Base-by-base conservation (phyloP, 2,329 filamentous ascomycete genomes). In the Rosellinia necatrix region DNA sequence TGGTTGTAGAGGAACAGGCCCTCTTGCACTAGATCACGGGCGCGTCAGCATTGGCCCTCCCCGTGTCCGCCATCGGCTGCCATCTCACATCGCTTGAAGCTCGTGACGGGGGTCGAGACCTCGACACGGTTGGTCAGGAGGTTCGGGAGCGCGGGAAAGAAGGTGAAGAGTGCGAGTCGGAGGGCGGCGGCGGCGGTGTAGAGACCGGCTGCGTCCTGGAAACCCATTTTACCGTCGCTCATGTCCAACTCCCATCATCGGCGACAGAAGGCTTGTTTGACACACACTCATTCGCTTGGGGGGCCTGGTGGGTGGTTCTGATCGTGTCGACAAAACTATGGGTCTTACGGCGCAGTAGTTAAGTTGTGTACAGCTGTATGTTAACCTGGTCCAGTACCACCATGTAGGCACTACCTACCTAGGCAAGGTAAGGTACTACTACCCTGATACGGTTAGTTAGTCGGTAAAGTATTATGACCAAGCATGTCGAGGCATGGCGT, bases 1-100 rank as follows among this genome's bases (percentile, higher is more conserved):
- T 96, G 91, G 62, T 90, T 92, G 74, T 97, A 97, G 19, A 99
- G 85, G 69, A 96, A 99, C 55, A 99, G 78, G 17, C 94, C 94
- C 76, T 99, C 94, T 80, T 97, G 93, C 52, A 97, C 91, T 96
- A 66, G 24, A 37, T 96, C 21, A 32, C 13, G 44, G 10, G 25
- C 10, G 12, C 10, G 24, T 57, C 7, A 60, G 25, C 34, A 17
- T 19, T 22, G 48, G 8, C 24, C 8, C 7, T 27, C 17, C 12
- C 24, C 17, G 15, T n/a, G 13, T 13, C 22, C 34, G 13, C 35
- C 12, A 21, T 21, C n/a, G 2, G 13, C 29, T 21, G n/a, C 7
- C 44, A 44, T 21, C 88, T 74, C 81, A 96, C 92, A 80, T 84
- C 94, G 85, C 79, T 97, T 97, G 83, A 97, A 99, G 82, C 93